Evolutionary conservation across 305 asterid species (phyloP), one percentile per base, ranked within the genome.

Genomic region (Fraxinus platypoda): DNA sequence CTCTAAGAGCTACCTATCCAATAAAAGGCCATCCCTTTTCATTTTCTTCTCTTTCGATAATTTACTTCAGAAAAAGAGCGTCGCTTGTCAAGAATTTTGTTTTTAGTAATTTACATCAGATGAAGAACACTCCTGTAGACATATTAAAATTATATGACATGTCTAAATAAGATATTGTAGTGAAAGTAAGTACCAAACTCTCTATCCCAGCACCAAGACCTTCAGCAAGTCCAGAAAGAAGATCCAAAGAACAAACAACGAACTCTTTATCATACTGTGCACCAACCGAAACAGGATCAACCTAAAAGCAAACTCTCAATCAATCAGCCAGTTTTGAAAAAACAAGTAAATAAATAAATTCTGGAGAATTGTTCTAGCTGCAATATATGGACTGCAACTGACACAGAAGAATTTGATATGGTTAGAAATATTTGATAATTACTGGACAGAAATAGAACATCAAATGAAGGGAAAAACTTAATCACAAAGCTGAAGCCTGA

Each of bases 201-300:
- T 94, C 99, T 33, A 95, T 86, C 78, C 95, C 97, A 74, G 95
- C 88, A 80, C 99, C 96, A 91, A 95, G 98, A 77, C 98, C 99
- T 90, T 95, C 99, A 17, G 94, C 82, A 80, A 95, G 97, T 84
- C 99, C 99, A 80, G 99, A 94, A 79, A 95, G 93, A 89, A 94
- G 97, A 87, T 95, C 99, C 95, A 95, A 88, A 82, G 91, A 93
- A 88, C 98, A 94, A 84, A 95, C 97, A 64, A 93, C 84, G 83
- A 95, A 95, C 82, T 94, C 99, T 87, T 89, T 94, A 86, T 95
- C 98, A 93, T 90, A 94, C 84, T 88, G 98, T 30, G 87, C 87
- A 78, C 95, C 97, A 81, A 95, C 91, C 81, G 97, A 88, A 87
- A 82, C 91, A 59, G 98, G 94, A 88, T 92, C 91, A 82, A 88